These are phyloP conservation scores for Hysterium pulicare DNA, from an alignment of 2,329 filamentous ascomycete genomes.

Conservation along the genomic window DNA sequence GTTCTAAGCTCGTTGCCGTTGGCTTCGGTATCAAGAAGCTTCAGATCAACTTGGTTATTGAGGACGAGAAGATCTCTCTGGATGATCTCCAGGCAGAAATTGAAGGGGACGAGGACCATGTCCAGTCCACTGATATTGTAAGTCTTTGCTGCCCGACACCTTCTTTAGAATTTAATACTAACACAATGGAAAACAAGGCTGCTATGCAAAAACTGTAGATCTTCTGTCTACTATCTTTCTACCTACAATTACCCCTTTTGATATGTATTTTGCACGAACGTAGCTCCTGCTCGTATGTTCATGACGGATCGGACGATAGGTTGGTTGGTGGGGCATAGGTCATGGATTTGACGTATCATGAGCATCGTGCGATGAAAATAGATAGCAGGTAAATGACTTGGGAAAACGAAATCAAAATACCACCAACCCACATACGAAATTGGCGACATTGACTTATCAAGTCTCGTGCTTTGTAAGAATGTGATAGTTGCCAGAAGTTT, in stretches of 20 bases:
- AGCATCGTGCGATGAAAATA: slow-evolving; percentile 12
- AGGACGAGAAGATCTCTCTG: slow-evolving; percentile 92
- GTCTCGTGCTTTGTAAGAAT: too few species aligned
- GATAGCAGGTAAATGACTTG: background rate
- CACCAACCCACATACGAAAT: too few species aligned
- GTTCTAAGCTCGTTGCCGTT: slow-evolving; percentile 80
- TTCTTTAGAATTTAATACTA: background rate
- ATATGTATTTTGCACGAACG: slow-evolving; percentile 9
- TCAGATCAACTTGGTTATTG: slow-evolving; percentile 95
- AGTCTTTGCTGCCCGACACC: slow-evolving; percentile 29
- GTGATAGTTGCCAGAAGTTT: too few species aligned
- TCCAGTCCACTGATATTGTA: slow-evolving; percentile 96
- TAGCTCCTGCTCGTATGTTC: slow-evolving; percentile 9
- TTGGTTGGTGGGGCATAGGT: slow-evolving; percentile 17
- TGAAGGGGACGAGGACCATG: slow-evolving; percentile 83
- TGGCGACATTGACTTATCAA: too few species aligned
- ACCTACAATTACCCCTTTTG: slow-evolving; percentile 8
- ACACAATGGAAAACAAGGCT: slow-evolving; percentile 6
- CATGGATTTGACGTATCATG: slow-evolving; percentile 31
- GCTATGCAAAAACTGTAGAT: slow-evolving; percentile 43
- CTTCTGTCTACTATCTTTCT: slow-evolving; percentile 5
- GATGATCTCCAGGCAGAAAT: slow-evolving; percentile 87
- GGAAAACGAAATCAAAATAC: too few species aligned
- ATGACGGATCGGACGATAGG: slow-evolving; percentile 15
- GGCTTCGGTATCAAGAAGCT: slow-evolving; percentile 99